Conservation (phyloP, 2,329 filamentous ascomycete genomes). For the Microthyrium microscopicum region DNA sequence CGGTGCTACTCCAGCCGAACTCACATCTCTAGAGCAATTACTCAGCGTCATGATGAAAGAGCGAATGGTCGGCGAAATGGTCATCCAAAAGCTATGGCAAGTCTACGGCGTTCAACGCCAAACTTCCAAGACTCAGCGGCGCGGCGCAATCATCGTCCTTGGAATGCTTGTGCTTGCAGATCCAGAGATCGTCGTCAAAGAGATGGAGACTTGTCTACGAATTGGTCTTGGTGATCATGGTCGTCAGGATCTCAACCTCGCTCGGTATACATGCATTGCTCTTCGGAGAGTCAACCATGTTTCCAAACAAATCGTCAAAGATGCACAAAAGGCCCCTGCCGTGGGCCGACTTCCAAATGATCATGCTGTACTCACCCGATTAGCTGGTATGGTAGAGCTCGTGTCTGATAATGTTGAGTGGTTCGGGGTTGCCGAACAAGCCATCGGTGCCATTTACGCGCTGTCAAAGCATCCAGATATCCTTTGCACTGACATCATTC, state of each 20-base stretch:
- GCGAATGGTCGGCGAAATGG: slow-evolving; percentile 67
- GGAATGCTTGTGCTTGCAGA: slow-evolving; percentile 92
- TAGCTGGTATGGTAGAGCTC: slow-evolving; percentile 75
- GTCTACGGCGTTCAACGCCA: slow-evolving; percentile 89
- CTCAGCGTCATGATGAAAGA: slow-evolving; percentile 96
- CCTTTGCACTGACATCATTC: slow-evolving; percentile 78
- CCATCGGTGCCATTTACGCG: slow-evolving; percentile 86
- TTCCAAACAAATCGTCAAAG: slow-evolving; percentile 61
- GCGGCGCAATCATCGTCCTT: slow-evolving; percentile 87
- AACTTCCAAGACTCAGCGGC: slow-evolving; percentile 77
- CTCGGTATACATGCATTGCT: slow-evolving; percentile 91
- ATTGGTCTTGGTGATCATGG: slow-evolving; percentile 76
- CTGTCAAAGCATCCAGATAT: slow-evolving; percentile 88
- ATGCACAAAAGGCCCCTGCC: slow-evolving; percentile 39
- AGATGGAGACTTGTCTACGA: slow-evolving; percentile 86
- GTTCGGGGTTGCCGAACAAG: slow-evolving; percentile 85
- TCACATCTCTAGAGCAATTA: slow-evolving; percentile 89
- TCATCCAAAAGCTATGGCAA: slow-evolving; percentile 89
- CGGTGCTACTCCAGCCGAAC: slow-evolving; percentile 80
- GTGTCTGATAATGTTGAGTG: slow-evolving; percentile 85
- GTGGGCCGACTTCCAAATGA: slow-evolving; percentile 76
- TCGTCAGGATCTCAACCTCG: slow-evolving; percentile 66
- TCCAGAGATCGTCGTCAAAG: slow-evolving; percentile 80
- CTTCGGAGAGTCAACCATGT: slow-evolving; percentile 83
- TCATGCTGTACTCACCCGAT: slow-evolving; percentile 65